These are phyloP conservation scores for Alternaria tenuissima DNA, from an alignment of 2,329 filamentous ascomycete genomes.

Conservation along the genomic window DNA sequence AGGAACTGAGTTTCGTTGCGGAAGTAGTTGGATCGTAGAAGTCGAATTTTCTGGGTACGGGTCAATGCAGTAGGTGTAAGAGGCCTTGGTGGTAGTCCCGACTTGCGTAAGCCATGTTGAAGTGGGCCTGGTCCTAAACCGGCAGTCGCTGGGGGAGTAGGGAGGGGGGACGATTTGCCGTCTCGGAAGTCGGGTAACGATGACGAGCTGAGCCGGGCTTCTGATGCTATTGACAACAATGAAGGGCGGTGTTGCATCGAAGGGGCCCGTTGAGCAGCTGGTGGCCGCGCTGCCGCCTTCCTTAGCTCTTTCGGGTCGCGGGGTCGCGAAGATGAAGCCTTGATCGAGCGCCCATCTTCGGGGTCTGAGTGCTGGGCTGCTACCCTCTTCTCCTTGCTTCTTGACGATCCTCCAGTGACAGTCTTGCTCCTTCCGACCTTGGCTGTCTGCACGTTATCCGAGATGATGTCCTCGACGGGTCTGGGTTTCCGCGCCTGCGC, in stretches of 20 bases:
- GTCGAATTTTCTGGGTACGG: constrained; percentile 71
- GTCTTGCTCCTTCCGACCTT: constrained; percentile 75
- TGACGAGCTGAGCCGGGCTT: constrained; percentile 72
- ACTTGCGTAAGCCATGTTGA: constrained; percentile 52
- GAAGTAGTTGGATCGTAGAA: constrained; percentile 83
- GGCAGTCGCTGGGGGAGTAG: constrained; percentile 52
- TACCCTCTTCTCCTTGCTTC: constrained; percentile 54
- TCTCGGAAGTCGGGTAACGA: constrained; percentile 71
- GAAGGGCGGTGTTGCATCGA: constrained; percentile 54
- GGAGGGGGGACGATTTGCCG: constrained; percentile 53
- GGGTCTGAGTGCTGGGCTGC: constrained; percentile 48
- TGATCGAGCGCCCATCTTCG: constrained; percentile 45
- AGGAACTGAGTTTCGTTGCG: constrained; percentile 82
- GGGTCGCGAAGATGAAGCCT: constrained; percentile 49
- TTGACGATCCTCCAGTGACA: constrained; percentile 59
- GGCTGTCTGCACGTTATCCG: constrained; percentile 64
- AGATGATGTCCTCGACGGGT: constrained; percentile 67
- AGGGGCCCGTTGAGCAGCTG: constrained; percentile 27
- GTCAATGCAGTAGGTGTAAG: constrained; percentile 70
- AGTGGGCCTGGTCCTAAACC: constrained; percentile 49
- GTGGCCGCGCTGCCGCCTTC: constrained; percentile 38
- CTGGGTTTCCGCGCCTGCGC: constrained; percentile 82
- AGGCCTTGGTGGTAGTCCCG: constrained; percentile 66
- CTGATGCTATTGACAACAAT: constrained; percentile 63
- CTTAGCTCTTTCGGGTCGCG: constrained; percentile 40